Percentiles rank a stretch among this genome's conserved stretches.
Conservation (phyloP, 306 rosid genomes). For the Quercus parvula region DNA sequence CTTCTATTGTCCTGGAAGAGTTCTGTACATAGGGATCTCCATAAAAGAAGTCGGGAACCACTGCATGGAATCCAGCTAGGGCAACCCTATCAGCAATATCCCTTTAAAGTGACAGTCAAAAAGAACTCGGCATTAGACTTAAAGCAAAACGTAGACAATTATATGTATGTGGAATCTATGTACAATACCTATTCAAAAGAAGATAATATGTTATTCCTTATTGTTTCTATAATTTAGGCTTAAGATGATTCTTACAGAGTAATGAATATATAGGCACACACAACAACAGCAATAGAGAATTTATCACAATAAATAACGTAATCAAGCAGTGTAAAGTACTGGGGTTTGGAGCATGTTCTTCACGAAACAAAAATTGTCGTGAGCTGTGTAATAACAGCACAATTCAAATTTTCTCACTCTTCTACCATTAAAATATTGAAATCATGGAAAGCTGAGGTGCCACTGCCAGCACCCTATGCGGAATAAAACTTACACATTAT, state of each 20-base stretch:
- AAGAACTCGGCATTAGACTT: not conserved
- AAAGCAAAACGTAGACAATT: not conserved
- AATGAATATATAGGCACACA: not conserved
- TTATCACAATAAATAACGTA: not conserved
- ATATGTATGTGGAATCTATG: not conserved
- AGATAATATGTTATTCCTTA: not conserved
- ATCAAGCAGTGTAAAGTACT: not conserved
- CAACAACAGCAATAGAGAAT: not conserved
- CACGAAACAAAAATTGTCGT: not conserved
- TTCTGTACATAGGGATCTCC: not conserved
- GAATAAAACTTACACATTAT: too few relatives aligned
- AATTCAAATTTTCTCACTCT: too few relatives aligned
- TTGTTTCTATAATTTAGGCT: not conserved
- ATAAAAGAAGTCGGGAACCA: constrained; percentile 8
- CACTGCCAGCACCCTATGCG: too few relatives aligned
- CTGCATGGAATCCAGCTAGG: not conserved
- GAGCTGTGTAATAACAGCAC: not conserved
- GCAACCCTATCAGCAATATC: constrained; percentile 1
- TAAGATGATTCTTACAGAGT: not conserved
- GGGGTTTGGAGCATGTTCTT: not conserved
- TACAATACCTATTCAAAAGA: too few relatives aligned
- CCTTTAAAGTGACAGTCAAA: not conserved
- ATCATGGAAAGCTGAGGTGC: too few relatives aligned
- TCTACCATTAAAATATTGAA: too few relatives aligned
- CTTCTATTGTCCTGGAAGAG: not conserved